A percentile compares a stretch with the other conserved stretches of the same genome.
Conservation (phyloP, 176 grass and related monocot genomes). For the Juncus inflexus region DNA sequence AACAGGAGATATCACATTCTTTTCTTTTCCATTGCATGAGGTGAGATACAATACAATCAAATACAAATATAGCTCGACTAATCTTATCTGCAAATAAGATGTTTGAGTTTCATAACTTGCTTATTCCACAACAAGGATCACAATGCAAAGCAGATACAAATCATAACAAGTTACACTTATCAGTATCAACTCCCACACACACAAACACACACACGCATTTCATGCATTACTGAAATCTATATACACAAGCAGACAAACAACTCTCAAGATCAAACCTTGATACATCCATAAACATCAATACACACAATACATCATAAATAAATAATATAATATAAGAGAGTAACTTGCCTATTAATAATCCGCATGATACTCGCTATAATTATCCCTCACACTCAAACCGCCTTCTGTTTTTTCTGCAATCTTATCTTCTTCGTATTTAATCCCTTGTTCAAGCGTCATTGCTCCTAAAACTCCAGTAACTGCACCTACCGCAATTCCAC, state of each 20-base stretch:
- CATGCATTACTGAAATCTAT: slow-evolving; percentile 25
- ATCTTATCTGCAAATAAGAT: too few species aligned
- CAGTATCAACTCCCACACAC: too few species aligned
- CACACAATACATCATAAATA: slow-evolving; percentile 31
- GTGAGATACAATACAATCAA: too few species aligned
- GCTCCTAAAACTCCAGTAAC: slow-evolving; percentile 52
- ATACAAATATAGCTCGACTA: too few species aligned
- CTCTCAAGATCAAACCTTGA: slow-evolving; percentile 27
- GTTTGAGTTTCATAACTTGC: too few species aligned
- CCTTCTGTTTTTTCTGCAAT: slow-evolving; percentile 42
- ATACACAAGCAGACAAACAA: slow-evolving; percentile 30
- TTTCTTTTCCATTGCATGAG: too few species aligned
- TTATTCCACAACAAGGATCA: too few species aligned
- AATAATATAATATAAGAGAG: not conserved
- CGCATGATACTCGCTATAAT: slow-evolving; percentile 59
- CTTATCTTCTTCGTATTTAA: slow-evolving; percentile 82
- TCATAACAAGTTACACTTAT: too few species aligned
- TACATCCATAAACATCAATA: slow-evolving; percentile 32
- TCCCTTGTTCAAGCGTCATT: slow-evolving; percentile 53
- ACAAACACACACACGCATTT: too few species aligned
- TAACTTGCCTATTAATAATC: slow-evolving; percentile 45
- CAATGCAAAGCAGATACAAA: too few species aligned
- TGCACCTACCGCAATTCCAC: slow-evolving; percentile 65
- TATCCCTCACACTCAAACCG: slow-evolving; percentile 37
- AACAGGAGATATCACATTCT: too few species aligned